phyloP scores from a whole-genome alignment of 2,329 filamentous ascomycete genomes.

The Verticillium longisporum region DNA sequence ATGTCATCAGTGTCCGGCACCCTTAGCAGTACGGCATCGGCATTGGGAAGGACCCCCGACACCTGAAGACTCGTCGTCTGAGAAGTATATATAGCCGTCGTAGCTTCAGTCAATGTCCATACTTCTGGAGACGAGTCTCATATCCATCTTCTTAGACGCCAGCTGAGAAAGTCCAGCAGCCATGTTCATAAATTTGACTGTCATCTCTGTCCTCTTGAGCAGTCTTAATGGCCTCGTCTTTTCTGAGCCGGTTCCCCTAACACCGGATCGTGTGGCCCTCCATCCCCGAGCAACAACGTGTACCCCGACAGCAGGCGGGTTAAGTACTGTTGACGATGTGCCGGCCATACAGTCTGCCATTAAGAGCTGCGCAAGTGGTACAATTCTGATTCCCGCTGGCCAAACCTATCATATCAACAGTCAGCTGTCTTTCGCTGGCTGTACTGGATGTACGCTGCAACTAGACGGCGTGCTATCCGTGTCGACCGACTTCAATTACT shows the following conservation, averaged over 20 bases:
- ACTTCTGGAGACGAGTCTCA: too few relatives aligned
- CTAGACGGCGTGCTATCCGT: slow-evolving; percentile 35
- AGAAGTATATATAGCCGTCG: too few relatives aligned
- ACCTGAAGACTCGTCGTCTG: too few relatives aligned
- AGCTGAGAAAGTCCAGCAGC: too few relatives aligned
- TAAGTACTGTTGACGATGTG: slow-evolving; percentile 27
- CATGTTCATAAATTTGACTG: not conserved
- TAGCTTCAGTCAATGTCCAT: too few relatives aligned
- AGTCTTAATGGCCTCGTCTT: not conserved
- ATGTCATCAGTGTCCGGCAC: too few relatives aligned
- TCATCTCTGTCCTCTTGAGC: not conserved
- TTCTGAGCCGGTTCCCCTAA: not conserved
- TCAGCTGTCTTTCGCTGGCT: slow-evolving; percentile 32
- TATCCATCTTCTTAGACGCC: too few relatives aligned
- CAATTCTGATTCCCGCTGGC: slow-evolving; percentile 32
- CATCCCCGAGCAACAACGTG: not conserved
- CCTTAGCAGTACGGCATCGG: too few relatives aligned
- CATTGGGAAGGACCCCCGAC: too few relatives aligned
- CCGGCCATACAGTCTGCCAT: slow-evolving; percentile 36
- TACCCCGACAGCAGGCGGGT: not conserved
- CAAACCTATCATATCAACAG: slow-evolving; percentile 34
- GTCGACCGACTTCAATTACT: slow-evolving; percentile 29
- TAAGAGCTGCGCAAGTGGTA: slow-evolving; percentile 27
- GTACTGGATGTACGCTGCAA: slow-evolving; percentile 35
- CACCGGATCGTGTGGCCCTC: not conserved